A percentile compares a stretch with the other conserved stretches of the same genome.
Conservation (phyloP, 768 basidiomycete species). For the Wakefieldia striispora region DNA sequence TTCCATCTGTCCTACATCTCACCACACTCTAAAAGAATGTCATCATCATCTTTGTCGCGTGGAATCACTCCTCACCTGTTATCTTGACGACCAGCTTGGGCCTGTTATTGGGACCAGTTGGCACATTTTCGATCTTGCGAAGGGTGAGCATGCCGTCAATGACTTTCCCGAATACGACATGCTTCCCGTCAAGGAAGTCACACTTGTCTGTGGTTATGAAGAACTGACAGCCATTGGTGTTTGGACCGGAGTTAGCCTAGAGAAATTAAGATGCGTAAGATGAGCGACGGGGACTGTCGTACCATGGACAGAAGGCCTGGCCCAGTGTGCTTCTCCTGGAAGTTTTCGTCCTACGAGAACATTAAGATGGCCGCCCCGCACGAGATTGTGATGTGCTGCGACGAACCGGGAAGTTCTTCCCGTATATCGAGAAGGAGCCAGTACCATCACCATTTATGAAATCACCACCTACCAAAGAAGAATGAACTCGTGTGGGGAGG, state of each 20-base stretch:
- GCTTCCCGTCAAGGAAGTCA: conserved; percentile 93
- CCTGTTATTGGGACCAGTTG: conserved; percentile 86
- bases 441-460: conserved; percentile 95
- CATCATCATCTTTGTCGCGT: not conserved
- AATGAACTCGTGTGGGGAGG: not conserved
- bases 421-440: conserved; percentile 95
- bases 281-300: conserved; percentile 7
- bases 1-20: conserved; percentile 46
- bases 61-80: conserved; percentile 51
- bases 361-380: not conserved
- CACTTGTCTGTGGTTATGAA: conserved; percentile 96
- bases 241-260: conserved; percentile 92
- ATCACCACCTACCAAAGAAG: conserved; percentile 67
- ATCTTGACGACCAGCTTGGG: conserved; percentile 90
- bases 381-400: not conserved
- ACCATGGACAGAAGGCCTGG: conserved; percentile 94
- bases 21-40: conserved; percentile 46
- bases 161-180: conserved; percentile 89
- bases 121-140: conserved; percentile 93
- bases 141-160: conserved; percentile 94
- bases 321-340: conserved; percentile 81
- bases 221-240: conserved; percentile 97
- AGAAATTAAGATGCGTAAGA: conserved; percentile 3
- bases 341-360: conserved; percentile 82
- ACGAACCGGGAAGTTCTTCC: conserved; percentile 84